Evolutionary conservation across 2,329 filamentous ascomycete genomes (phyloP), one percentile per base, ranked within the genome.

Genomic region (Fusarium zealandicum): DNA sequence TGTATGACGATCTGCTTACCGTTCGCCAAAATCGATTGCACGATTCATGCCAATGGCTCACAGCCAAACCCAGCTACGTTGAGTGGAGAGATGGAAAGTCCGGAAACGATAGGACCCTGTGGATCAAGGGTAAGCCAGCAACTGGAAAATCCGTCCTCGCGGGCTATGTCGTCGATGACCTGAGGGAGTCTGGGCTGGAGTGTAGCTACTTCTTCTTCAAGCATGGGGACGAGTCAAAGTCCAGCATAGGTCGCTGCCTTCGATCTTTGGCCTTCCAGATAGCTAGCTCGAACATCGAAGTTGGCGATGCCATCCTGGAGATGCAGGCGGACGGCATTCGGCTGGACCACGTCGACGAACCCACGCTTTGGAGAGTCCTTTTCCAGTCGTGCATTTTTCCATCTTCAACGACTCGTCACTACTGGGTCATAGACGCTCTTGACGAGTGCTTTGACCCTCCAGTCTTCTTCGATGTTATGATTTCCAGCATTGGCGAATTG

Each of bases 141-240:
- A 59, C 67, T 7, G 73, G 74, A 9, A 76, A 76, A 51, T 76
- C 73, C 1, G 61, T 75, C 13, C 52, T 75, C 17, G 58, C 66
- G 1, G 65, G 69, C 12, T 68, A 71, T 43, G 49, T 74, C 14
- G 62, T 75, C 27, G 61, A 72, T 11, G 57, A 70, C 6, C 55
- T 74, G 4, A 47, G 32, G 16, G 32, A 12, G 16, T 53, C 18
- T 12, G 50, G 27, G 12, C 36, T 25, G 45, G 43, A 7, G 3
- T 50, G 40, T 16, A 63, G 59, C 50, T 64, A 69, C 13, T 71
- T 65, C 35, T 71, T 69, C 43, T 70, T 70, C 46, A 55, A 67
- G 35, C 48, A 65, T 38, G 61, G 43, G n/a, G 55, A 69, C 12
- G 37, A 51, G 32, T 54, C 57, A 6, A 67, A 68, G 41, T 54